A percentile compares a stretch with the other conserved stretches of the same genome.
Conservation (phyloP, 441 rosid species). For the Pelargonium australe region DNA sequence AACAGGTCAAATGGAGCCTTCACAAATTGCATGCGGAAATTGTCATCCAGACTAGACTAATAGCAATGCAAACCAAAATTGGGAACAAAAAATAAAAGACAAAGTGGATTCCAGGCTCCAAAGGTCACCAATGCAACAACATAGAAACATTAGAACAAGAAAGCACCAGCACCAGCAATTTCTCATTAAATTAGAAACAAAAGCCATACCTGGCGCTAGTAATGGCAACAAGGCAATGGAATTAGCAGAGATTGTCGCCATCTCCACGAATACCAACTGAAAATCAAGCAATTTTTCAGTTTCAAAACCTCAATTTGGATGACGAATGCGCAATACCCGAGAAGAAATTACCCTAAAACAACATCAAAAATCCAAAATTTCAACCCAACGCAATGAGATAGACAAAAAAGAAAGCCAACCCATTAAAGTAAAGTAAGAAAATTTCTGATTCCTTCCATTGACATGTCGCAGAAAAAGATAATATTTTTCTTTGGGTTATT, state of each 20-base stretch:
- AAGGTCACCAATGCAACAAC: neutral
- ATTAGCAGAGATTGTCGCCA: conserved; percentile 2
- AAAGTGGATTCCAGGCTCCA: neutral
- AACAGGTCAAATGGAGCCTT: no score
- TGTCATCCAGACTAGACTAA: neutral
- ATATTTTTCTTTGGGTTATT: no score
- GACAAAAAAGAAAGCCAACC: neutral
- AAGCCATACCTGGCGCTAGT: neutral
- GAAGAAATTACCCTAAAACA: neutral
- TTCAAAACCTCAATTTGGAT: neutral
- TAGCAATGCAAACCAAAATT: neutral
- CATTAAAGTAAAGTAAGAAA: neutral
- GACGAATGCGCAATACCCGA: conserved; percentile 1
- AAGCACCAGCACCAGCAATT: neutral
- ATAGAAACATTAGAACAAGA: neutral
- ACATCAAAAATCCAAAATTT: no score
- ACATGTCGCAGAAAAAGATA: no score
- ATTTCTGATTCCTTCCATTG: no score
- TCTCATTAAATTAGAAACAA: neutral
- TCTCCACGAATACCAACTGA: neutral
- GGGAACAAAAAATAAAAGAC: neutral
- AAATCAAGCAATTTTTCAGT: neutral
- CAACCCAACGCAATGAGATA: neutral
- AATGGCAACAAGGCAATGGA: neutral
- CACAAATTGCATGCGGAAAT: no score